Evolutionary conservation across 2,329 filamentous ascomycete species (phyloP).

Genomic region (Apiospora hydei): DNA sequence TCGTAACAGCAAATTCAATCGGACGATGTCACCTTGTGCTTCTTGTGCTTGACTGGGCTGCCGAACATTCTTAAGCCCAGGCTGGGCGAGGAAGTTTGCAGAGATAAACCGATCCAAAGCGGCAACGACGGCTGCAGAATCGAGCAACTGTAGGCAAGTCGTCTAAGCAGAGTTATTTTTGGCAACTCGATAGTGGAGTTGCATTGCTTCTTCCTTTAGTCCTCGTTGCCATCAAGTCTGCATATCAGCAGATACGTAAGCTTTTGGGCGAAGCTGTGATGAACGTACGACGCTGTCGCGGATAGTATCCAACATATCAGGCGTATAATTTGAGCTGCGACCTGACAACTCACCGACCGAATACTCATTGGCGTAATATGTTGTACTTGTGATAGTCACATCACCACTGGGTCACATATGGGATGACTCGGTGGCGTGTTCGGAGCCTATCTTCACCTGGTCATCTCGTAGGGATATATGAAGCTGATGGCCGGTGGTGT

Average conservation of each 20-base stretch:
- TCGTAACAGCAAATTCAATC: not conserved
- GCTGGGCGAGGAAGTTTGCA: not conserved
- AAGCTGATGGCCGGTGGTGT: not conserved
- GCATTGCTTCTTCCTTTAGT: not conserved
- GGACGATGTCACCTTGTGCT: not conserved
- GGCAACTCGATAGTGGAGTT: conserved; percentile 14
- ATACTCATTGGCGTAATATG: conserved; percentile 1
- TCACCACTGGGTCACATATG: not conserved
- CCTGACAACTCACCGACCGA: not conserved
- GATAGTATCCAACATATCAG: not conserved
- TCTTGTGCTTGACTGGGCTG: not conserved
- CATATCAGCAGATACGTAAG: not conserved
- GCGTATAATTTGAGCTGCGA: not conserved
- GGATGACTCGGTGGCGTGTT: not conserved
- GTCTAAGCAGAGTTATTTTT: conserved; percentile 11
- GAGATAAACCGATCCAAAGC: not conserved
- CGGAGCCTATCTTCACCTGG: not conserved
- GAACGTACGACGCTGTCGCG: not conserved
- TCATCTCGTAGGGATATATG: not conserved
- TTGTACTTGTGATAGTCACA: not conserved
- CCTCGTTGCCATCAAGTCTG: not conserved
- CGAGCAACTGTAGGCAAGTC: not conserved
- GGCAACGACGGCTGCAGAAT: not conserved
- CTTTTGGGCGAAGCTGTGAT: not conserved
- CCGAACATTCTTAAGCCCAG: not conserved